These are phyloP conservation scores for Xylariaceae sp. DNA, from an alignment of 2,329 filamentous ascomycete genomes.

Conservation along the genomic window DNA sequence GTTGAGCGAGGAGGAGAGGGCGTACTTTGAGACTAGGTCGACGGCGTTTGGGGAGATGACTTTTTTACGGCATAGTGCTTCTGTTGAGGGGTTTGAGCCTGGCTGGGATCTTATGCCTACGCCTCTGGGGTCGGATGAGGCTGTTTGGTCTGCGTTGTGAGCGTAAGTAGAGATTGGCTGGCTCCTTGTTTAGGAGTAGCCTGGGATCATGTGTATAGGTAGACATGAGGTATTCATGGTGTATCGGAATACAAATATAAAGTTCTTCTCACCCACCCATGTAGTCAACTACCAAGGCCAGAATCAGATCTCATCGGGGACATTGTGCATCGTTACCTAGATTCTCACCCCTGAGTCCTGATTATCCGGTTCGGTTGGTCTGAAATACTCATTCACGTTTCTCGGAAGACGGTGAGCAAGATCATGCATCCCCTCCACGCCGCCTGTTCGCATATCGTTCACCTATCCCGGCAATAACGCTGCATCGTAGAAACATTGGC, in stretches of 20 bases:
- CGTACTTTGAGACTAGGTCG: conserved; percentile 42
- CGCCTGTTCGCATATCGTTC: background rate
- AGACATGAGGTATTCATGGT: background rate
- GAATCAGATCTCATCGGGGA: too few species aligned
- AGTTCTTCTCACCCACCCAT: background rate
- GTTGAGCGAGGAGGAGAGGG: conserved; percentile 15
- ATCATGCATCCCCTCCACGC: background rate
- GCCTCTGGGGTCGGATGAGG: conserved; percentile 43
- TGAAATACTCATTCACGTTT: background rate
- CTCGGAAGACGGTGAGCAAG: background rate
- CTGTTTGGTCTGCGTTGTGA: conserved; percentile 35
- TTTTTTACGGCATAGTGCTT: conserved; percentile 46
- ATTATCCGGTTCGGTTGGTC: too few species aligned
- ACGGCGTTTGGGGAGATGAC: conserved; percentile 45
- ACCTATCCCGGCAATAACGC: background rate
- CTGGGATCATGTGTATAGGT: background rate
- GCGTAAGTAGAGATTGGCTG: background rate
- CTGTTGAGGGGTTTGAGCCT: conserved; percentile 41
- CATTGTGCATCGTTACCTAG: too few species aligned
- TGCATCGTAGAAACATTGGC: background rate
- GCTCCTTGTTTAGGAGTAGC: background rate
- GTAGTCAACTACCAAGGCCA: background rate
- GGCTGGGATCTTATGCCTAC: conserved; percentile 52
- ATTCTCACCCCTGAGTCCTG: too few species aligned
- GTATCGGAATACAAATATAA: background rate